These are phyloP conservation scores for Mycosphaerelloides madeirae DNA, from an alignment of 2,329 filamentous ascomycete genomes.

Conservation along the genomic window DNA sequence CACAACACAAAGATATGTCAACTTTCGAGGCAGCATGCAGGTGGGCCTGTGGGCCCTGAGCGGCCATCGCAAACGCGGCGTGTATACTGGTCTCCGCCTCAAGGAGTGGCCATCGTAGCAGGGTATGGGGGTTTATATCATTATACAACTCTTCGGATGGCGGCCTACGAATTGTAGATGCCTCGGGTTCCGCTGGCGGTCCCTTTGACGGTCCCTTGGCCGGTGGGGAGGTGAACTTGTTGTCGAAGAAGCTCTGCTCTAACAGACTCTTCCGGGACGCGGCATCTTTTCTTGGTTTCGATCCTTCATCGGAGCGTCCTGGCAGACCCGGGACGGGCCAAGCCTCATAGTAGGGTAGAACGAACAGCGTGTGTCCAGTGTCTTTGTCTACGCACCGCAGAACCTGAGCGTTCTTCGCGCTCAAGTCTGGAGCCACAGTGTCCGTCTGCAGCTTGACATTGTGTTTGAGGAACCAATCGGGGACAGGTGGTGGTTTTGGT, in stretches of 20 bases:
- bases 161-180: background rate
- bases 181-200: background rate
- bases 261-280: conserved; percentile 10
- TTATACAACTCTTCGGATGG: conserved; percentile 10
- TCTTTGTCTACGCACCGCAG: conserved; percentile 28
- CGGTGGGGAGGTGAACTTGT: conserved; percentile 7
- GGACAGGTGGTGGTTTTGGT: conserved; percentile 32
- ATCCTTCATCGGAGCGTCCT: background rate
- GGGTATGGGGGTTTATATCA: conserved; percentile 14
- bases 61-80: conserved; percentile 21
- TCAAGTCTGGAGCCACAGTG: conserved; percentile 9
- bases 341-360: conserved; percentile 24
- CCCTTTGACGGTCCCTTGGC: background rate
- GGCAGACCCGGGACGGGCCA: conserved; percentile 14
- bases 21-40: conserved; percentile 26
- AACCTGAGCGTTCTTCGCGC: conserved; percentile 15
- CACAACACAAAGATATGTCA: conserved; percentile 46
- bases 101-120: conserved; percentile 21
- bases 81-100: conserved; percentile 26
- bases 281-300: background rate
- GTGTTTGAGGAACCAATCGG: conserved; percentile 35
- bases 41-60: conserved; percentile 10
- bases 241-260: conserved; percentile 22
- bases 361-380: conserved; percentile 31
- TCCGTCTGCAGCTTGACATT: conserved; percentile 30